Evolutionary conservation across 495 filamentous ascomycete genomes (phyloP).

Genomic region (Bombardia bombarda): DNA sequence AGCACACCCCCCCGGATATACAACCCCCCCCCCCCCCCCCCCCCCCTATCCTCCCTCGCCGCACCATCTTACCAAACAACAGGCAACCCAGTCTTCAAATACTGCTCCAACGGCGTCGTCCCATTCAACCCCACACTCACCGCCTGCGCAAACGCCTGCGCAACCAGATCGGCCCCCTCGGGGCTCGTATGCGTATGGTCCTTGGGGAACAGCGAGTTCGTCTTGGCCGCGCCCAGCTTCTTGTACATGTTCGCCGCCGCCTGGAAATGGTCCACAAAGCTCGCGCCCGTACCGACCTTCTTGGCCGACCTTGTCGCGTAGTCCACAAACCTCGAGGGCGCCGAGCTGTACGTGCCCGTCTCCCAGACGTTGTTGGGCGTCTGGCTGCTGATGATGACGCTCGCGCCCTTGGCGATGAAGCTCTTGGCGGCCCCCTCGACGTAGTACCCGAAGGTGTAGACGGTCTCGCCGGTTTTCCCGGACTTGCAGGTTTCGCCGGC

Average conservation of each 20-base stretch:
- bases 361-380: constrained; percentile 62
- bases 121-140: constrained; percentile 37
- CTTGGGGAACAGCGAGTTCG: constrained; percentile 43
- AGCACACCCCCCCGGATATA: no score
- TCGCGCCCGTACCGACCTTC: constrained; percentile 29
- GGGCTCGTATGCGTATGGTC: constrained; percentile 62
- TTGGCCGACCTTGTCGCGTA: constrained; percentile 47
- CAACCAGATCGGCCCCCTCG: constrained; percentile 48
- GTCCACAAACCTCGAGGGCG: constrained; percentile 44
- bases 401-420: constrained; percentile 51
- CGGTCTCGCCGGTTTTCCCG: constrained; percentile 42
- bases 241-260: constrained; percentile 47
- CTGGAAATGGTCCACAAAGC: constrained; percentile 55
- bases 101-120: constrained; percentile 21
- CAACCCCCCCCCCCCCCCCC: no score
- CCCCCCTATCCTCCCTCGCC: not conserved
- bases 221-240: constrained; percentile 37
- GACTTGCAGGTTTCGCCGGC: constrained; percentile 46
- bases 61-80: constrained; percentile 10
- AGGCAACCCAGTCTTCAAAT: constrained; percentile 13
- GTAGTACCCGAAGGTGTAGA: constrained; percentile 50
- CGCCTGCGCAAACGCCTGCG: constrained; percentile 55
- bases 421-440: constrained; percentile 44
- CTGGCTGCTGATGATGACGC: constrained; percentile 52
- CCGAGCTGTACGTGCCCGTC: constrained; percentile 36